Conservation (phyloP, 495 filamentous ascomycete genomes). For the Aspergillus homomorphus region DNA sequence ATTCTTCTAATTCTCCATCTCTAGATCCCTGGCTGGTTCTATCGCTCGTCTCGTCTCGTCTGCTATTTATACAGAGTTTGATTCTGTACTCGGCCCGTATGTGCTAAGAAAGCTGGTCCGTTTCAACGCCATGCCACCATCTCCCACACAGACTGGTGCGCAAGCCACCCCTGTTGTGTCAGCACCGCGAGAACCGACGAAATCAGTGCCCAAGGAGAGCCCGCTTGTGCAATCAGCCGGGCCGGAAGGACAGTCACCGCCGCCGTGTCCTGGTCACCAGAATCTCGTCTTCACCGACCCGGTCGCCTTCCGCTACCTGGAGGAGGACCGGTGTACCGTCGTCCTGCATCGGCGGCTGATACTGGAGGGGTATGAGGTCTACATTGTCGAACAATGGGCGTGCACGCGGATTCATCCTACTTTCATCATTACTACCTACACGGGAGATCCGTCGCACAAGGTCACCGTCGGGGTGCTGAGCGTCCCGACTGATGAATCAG, state of each 20-base stretch:
- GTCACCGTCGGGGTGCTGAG: constrained; percentile 78
- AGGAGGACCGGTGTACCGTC: constrained; percentile 75
- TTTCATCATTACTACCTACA: constrained; percentile 90
- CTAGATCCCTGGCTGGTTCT: neutral
- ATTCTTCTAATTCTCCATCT: constrained; percentile 5
- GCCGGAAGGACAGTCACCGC: constrained; percentile 17
- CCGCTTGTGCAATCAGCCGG: constrained; percentile 21
- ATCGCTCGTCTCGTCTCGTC: neutral
- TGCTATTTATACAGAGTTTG: constrained; percentile 3
- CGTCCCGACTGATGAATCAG: constrained; percentile 74
- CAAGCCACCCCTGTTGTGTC: constrained; percentile 18
- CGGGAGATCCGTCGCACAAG: constrained; percentile 75
- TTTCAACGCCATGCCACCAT: constrained; percentile 15
- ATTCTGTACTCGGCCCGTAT: constrained; percentile 9
- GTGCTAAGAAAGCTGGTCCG: constrained; percentile 4
- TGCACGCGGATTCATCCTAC: constrained; percentile 88
- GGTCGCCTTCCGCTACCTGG: constrained; percentile 78
- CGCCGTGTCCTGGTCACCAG: constrained; percentile 36
- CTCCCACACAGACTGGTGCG: constrained; percentile 25
- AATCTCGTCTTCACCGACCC: constrained; percentile 70
- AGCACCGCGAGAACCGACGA: constrained; percentile 23
- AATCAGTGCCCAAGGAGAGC: constrained; percentile 24
- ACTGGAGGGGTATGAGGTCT: constrained; percentile 85
- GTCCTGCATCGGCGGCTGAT: constrained; percentile 66
- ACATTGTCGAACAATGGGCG: constrained; percentile 97